Percentiles rank a stretch among this genome's conserved stretches.
Evolutionary conservation across 768 basidiomycete genomes (phyloP).

Genomic region (Tricholoma furcatifolium): DNA sequence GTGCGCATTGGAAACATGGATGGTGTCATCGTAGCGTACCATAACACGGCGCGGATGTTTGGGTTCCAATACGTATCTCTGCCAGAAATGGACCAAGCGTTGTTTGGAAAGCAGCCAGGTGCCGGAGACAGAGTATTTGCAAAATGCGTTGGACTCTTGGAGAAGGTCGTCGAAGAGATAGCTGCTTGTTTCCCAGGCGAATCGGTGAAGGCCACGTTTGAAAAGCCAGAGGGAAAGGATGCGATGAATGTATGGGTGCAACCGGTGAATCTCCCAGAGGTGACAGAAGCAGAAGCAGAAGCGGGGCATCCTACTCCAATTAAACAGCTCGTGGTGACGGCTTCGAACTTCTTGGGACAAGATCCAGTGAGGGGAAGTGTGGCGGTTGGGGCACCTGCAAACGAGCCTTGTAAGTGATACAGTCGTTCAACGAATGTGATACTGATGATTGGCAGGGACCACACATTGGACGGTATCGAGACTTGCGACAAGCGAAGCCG

Average conservation of each 20-base stretch:
- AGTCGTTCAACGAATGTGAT: background rate
- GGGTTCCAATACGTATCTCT: constrained; percentile 94
- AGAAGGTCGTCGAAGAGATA: constrained; percentile 60
- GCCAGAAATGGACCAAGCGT: constrained; percentile 79
- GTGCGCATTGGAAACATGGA: constrained; percentile 97
- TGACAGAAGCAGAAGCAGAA: constrained; percentile 27
- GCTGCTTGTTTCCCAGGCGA: constrained; percentile 59
- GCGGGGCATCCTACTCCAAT: constrained; percentile 48
- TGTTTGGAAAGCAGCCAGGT: constrained; percentile 60
- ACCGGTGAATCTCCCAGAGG: constrained; percentile 41
- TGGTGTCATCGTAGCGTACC: constrained; percentile 85
- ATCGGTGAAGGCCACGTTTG: constrained; percentile 62
- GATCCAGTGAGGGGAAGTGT: constrained; percentile 33
- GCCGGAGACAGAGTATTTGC: constrained; percentile 76
- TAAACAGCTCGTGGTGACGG: constrained; percentile 53
- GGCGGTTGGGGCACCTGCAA: constrained; percentile 25
- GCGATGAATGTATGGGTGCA: constrained; percentile 67
- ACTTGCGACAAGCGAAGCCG: constrained; percentile 27
- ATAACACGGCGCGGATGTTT: constrained; percentile 83
- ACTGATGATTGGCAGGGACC: constrained; percentile 45
- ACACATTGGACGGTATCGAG: constrained; percentile 55
- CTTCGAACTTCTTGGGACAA: constrained; percentile 40
- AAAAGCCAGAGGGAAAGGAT: constrained; percentile 43
- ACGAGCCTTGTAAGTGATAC: constrained; percentile 28
- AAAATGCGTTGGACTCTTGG: constrained; percentile 70